Conservation (phyloP, 2,329 filamentous ascomycete species). For the Fusarium succisae region DNA sequence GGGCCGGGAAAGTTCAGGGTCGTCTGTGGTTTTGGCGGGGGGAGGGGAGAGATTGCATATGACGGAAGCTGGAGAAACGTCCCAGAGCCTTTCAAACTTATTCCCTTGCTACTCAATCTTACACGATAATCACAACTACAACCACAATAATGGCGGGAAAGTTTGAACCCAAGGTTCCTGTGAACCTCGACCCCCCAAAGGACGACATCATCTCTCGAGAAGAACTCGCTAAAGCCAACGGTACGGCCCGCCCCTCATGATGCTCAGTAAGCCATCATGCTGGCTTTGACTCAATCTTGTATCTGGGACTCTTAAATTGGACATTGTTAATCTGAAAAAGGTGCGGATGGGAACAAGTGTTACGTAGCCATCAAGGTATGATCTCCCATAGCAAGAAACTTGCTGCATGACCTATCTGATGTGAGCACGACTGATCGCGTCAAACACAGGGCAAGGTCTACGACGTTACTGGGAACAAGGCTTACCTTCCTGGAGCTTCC, state of each 20-base stretch:
- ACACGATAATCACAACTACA: background rate
- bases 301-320: background rate
- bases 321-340: slow-evolving; percentile 54
- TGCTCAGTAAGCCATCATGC: background rate
- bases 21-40: slow-evolving; percentile 25
- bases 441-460: slow-evolving; percentile 82
- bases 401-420: background rate
- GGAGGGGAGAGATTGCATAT: slow-evolving; percentile 24
- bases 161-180: slow-evolving; percentile 82
- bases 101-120: background rate
- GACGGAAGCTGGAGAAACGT: slow-evolving; percentile 32
- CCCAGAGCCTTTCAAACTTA: background rate
- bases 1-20: slow-evolving; percentile 3
- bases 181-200: slow-evolving; percentile 84
- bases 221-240: slow-evolving; percentile 82
- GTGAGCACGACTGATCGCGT: slow-evolving; percentile 15
- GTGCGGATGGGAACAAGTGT: slow-evolving; percentile 69
- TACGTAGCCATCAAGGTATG: slow-evolving; percentile 76
- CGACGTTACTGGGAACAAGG: slow-evolving; percentile 89
- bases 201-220: slow-evolving; percentile 85
- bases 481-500: slow-evolving; percentile 82
- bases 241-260: slow-evolving; percentile 61
- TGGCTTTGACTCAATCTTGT: background rate
- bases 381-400: slow-evolving; percentile 5
- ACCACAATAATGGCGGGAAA: slow-evolving; percentile 62